Conservation (phyloP, 495 filamentous ascomycete genomes). For the Bathelium albidoporum region DNA sequence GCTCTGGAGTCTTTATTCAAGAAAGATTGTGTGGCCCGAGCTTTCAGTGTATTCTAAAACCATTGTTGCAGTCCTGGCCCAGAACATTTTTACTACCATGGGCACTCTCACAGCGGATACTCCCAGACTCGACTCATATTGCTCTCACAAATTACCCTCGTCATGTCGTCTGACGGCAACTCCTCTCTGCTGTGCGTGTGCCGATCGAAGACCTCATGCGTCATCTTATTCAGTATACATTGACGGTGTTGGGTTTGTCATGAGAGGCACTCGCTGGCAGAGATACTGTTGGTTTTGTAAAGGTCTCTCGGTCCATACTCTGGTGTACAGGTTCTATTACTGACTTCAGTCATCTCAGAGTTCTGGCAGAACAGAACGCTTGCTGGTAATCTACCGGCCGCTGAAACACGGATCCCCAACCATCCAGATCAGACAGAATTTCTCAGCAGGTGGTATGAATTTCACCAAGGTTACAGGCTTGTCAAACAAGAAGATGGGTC, state of each 20-base stretch:
- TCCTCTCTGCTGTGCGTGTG: constrained; percentile 35
- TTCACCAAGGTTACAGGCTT: constrained; percentile 32
- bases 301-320: constrained; percentile 12
- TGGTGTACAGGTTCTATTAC: not conserved
- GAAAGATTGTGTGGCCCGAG: not conserved
- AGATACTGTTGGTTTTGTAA: constrained; percentile 40
- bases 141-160: constrained; percentile 37
- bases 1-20: not conserved
- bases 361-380: constrained; percentile 36
- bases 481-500: constrained; percentile 27
- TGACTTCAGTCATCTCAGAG: constrained; percentile 21
- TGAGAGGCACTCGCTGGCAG: constrained; percentile 35
- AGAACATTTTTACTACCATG: constrained; percentile 19
- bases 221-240: constrained; percentile 32
- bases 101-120: constrained; percentile 33
- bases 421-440: constrained; percentile 35
- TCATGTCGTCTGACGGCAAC: constrained; percentile 36
- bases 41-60: not conserved
- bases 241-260: constrained; percentile 36
- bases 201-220: constrained; percentile 32
- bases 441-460: constrained; percentile 35
- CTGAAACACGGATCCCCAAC: constrained; percentile 30
- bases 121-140: constrained; percentile 29
- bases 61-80: not conserved
- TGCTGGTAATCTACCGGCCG: constrained; percentile 20